A percentile compares a stretch with the other conserved stretches of the same genome.
Conservation (phyloP, 345 rosid genomes). For the Abelmoschus esculentus region DNA sequence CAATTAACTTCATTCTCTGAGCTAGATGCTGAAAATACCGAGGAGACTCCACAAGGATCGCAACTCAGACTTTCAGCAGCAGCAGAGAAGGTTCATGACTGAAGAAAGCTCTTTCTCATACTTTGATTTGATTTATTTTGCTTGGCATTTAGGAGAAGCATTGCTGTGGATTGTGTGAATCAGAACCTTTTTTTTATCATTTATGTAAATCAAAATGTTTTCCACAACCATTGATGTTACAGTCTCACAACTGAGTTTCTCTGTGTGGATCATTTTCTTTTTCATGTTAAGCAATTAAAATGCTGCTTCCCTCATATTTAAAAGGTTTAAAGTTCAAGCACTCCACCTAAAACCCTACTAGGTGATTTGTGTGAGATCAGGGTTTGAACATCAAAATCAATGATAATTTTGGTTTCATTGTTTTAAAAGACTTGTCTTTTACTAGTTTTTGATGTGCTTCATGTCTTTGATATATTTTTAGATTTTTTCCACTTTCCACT, state of each 20-base stretch:
- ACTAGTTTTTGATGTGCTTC: background rate
- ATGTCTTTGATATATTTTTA: background rate
- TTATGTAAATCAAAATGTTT: background rate
- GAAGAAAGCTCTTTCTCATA: background rate
- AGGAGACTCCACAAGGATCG: slow-evolving; percentile 31
- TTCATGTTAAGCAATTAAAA: background rate
- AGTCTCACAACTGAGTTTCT: background rate
- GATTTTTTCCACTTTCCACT: background rate
- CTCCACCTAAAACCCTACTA: background rate
- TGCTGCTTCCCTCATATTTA: background rate
- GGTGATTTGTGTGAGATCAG: background rate
- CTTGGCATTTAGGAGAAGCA: background rate
- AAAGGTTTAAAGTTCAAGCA: background rate
- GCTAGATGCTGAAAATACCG: slow-evolving; percentile 38
- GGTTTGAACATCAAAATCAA: background rate
- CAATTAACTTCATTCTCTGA: slow-evolving; percentile 68
- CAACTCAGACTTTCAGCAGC: slow-evolving; percentile 63
- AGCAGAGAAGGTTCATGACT: slow-evolving; percentile 69
- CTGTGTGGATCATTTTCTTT: background rate
- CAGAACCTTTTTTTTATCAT: background rate
- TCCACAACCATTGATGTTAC: background rate
- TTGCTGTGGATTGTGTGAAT: background rate
- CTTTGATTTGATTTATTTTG: background rate
- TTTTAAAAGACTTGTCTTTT: background rate
- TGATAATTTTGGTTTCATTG: background rate